Conservation (phyloP, 371 early-diverging fungal species). For the Nematocida ironsii region DNA sequence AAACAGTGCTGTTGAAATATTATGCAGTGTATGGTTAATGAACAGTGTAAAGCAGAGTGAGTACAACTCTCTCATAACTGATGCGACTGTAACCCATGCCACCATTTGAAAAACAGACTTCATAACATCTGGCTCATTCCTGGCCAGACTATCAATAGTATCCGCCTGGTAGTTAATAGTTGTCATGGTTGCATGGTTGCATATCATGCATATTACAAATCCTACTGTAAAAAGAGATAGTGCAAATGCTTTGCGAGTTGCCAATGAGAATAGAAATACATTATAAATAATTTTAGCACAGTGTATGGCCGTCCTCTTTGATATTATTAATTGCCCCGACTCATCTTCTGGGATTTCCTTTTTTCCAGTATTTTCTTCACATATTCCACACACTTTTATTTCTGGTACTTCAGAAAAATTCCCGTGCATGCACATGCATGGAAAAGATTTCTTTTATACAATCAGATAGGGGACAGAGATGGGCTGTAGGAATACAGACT, state of each 20-base stretch:
- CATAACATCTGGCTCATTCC: background rate
- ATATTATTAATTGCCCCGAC: background rate
- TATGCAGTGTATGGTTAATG: constrained; percentile 12
- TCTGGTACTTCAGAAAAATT: background rate
- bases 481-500: background rate
- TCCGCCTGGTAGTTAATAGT: background rate
- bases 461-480: background rate
- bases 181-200: background rate
- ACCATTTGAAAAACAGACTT: background rate
- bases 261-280: background rate
- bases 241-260: background rate
- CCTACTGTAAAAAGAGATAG: background rate
- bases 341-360: background rate
- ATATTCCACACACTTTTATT: background rate
- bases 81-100: background rate
- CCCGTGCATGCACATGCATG: background rate
- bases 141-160: background rate
- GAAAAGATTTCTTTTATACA: constrained; percentile 3
- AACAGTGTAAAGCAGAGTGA: constrained; percentile 17
- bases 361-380: background rate
- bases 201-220: background rate
- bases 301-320: background rate
- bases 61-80: constrained; percentile 29
- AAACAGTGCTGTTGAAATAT: constrained; percentile 15
- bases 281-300: background rate